These are phyloP conservation scores for Vanderwaltozyma yarrowii DNA, from an alignment of 805 yeast genomes.

Conservation along the genomic window DNA sequence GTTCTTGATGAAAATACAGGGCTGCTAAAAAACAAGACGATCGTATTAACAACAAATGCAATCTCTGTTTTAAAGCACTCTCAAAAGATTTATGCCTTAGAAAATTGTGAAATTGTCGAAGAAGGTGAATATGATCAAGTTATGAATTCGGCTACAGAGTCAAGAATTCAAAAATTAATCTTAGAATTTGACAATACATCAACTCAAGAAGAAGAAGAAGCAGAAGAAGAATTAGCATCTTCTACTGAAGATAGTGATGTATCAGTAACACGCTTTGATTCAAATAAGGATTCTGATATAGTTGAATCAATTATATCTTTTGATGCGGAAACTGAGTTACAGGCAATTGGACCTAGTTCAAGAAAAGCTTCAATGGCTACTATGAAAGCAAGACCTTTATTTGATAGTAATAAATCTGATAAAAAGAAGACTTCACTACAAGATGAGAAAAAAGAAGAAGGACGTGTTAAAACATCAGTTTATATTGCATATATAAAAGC, in stretches of 20 bases:
- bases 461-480: constrained; percentile 45
- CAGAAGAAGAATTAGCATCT: constrained; percentile 1
- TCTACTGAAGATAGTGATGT: constrained; percentile 8
- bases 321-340: constrained; percentile 3
- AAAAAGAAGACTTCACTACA: constrained; percentile 38
- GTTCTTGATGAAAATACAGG: constrained; percentile 38
- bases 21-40: constrained; percentile 40
- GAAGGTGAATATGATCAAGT: constrained; percentile 44
- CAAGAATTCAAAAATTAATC: constrained; percentile 26
- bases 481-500: constrained; percentile 49
- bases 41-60: constrained; percentile 49
- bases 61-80: constrained; percentile 48
- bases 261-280: constrained; percentile 6
- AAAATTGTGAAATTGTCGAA: constrained; percentile 46
- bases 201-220: constrained; percentile 3
- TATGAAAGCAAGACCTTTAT: constrained; percentile 34
- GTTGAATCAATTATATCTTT: constrained; percentile 1
- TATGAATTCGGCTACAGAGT: constrained; percentile 25
- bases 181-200: constrained; percentile 21
- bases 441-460: constrained; percentile 45
- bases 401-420: constrained; percentile 20
- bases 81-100: constrained; percentile 48
- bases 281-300: background rate
- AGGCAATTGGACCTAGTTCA: constrained; percentile 9
- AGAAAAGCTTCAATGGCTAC: constrained; percentile 61